A percentile compares a stretch with the other conserved stretches of the same genome.
Conservation (phyloP, 129 eudicot species). For the Apium graveolens region DNA sequence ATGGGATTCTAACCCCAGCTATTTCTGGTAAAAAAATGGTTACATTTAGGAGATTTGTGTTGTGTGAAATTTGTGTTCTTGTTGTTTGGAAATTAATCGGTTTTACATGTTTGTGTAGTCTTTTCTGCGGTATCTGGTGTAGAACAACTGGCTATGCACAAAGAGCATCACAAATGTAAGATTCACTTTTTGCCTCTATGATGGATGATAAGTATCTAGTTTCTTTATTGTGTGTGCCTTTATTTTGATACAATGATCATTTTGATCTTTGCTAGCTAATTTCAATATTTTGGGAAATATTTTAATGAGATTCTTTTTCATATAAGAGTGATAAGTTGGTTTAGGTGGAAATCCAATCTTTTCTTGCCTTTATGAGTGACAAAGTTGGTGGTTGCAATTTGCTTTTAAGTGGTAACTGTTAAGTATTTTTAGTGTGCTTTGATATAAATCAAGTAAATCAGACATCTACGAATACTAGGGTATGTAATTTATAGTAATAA, state of each 20-base stretch:
- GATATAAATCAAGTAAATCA: not conserved
- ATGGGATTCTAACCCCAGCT: conserved; percentile 90
- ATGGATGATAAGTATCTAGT: conserved; percentile 1
- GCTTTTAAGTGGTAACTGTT: not conserved
- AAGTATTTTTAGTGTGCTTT: not conserved
- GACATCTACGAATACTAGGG: not conserved
- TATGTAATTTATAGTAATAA: not conserved
- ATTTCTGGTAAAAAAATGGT: conserved; percentile 54
- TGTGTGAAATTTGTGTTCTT: not conserved
- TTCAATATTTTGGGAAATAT: not conserved
- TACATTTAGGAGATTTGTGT: not conserved
- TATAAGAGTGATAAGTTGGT: not conserved
- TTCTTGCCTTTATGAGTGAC: not conserved
- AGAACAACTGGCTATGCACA: conserved; percentile 59
- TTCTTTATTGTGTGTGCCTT: not conserved
- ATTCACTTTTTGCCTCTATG: conserved; percentile 12
- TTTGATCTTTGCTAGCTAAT: conserved; percentile 1
- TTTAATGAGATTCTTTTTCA: not conserved
- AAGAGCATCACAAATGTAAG: conserved; percentile 96
- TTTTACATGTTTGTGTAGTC: conserved; percentile 35
- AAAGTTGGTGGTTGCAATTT: not conserved
- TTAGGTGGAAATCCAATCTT: not conserved
- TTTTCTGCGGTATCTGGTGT: conserved; percentile 96
- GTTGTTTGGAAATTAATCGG: not conserved
- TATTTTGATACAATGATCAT: not conserved